Evolutionary conservation across 306 rosid species (phyloP).

Genomic region (Trifolium fragiferum): DNA sequence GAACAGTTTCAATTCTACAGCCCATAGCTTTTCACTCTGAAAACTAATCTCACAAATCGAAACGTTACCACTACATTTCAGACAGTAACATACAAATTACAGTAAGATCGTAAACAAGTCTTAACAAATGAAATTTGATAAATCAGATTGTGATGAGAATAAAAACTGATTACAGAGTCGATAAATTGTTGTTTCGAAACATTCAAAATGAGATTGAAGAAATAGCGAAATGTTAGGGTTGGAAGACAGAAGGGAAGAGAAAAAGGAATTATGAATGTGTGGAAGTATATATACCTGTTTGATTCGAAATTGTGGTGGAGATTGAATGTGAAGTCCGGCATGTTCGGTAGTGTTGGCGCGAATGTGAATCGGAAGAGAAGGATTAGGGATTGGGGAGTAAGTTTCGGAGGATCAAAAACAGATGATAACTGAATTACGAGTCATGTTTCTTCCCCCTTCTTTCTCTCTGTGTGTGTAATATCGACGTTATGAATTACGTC

Average conservation of each 20-base stretch:
- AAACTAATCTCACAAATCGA: constrained; percentile 47
- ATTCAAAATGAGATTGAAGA: constrained; percentile 46
- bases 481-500: not conserved
- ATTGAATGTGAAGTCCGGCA: constrained; percentile 58
- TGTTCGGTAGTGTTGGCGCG: constrained; percentile 44
- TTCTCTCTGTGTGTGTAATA: not conserved
- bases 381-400: constrained; percentile 39
- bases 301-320: constrained; percentile 62
- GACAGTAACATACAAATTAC: constrained; percentile 30
- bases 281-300: constrained; percentile 50
- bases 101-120: constrained; percentile 8
- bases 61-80: constrained; percentile 51
- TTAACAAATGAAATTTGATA: constrained; percentile 17
- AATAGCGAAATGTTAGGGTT: constrained; percentile 42
- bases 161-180: not conserved
- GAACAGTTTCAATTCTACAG: constrained; percentile 56
- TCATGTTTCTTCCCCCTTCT: not conserved
- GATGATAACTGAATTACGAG: not conserved
- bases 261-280: not conserved
- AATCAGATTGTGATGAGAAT: not conserved
- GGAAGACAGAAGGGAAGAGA: constrained; percentile 28
- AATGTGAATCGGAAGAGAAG: constrained; percentile 26
- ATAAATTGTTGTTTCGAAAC: constrained; percentile 24
- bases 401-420: constrained; percentile 36
- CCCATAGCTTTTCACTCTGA: constrained; percentile 69